Base-by-base conservation (phyloP, 495 filamentous ascomycete genomes). In the Chaetomium fimeti region DNA sequence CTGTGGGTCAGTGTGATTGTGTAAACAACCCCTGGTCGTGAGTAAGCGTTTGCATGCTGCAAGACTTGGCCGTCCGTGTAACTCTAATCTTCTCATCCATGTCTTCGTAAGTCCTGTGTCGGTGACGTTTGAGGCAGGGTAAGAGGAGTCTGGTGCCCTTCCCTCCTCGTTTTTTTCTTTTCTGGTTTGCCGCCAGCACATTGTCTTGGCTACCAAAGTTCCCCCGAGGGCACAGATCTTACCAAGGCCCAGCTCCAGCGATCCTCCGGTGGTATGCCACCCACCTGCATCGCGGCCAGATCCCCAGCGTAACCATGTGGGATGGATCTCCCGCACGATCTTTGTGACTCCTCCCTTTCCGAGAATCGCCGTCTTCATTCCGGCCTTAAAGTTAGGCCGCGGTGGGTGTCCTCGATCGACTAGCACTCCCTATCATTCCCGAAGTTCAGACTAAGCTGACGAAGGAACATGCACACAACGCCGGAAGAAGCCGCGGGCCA, bases 21-120 rank as follows among this genome's bases (percentile, higher is more conserved):
- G 29, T 56, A 57, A 57, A 57, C 55, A 42, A 25, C 32, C 55
- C 55, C 55, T 40, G 29, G 28, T 16, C 20, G 29, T 56, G 53
- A 56, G 53, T 56, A 36, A 56, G 53, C 43, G 29, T 32, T 9
- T 9, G 11, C 32, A 57, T 57, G 55, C 55, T 45, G 36, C 54
- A 36, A 36, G 32, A 36, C 32, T 36, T 36, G 32, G 2, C 36
- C 36, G 36, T 29, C 24, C 55, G 22, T 45, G 22, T 57, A 28
- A 43, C 36, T 40, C n/a, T 40, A n/a, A 2, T 27, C 15, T 56
- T 56, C 53, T 9, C 12, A 32, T 32, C 51, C 16, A 32, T 54
- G 27, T 32, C 24, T 12, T 16, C 25, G 29, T 15, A 54, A 54
- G 40, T 11, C 12, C 8, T 36, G 32, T 36, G 32, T 40, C 13